phyloP scores from a whole-genome alignment of 495 filamentous ascomycete genomes.

The Xylaria acuta region DNA sequence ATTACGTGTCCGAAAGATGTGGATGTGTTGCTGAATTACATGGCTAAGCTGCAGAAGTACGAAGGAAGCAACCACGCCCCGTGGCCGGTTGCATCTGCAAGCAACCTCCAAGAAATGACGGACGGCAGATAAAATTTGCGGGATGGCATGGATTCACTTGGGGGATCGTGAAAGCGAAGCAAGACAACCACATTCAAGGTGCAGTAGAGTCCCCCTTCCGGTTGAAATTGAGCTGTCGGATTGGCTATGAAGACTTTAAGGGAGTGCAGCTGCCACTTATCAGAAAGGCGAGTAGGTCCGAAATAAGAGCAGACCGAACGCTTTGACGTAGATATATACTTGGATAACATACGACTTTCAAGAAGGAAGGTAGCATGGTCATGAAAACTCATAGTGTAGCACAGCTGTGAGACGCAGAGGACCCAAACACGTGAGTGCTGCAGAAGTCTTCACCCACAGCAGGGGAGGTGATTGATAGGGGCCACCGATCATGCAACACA shows the following conservation, averaged over 20 bases:
- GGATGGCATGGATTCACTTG: background rate
- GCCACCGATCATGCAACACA: conserved; percentile 19
- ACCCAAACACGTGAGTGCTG: background rate
- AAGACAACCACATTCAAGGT: background rate
- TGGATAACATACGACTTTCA: background rate
- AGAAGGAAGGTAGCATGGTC: background rate
- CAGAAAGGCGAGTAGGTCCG: background rate
- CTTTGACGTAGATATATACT: background rate
- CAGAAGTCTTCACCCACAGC: background rate
- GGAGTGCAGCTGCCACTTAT: background rate
- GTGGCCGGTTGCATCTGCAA: conserved; percentile 3
- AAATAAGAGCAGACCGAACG: background rate
- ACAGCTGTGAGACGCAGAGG: background rate
- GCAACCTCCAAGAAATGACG: background rate
- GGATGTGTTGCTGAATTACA: background rate
- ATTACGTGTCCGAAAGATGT: background rate
- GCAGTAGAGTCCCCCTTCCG: background rate
- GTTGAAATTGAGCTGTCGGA: background rate
- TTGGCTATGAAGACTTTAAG: background rate
- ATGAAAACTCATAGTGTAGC: background rate
- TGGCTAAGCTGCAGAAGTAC: background rate
- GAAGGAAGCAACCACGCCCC: too few species aligned
- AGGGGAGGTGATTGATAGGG: background rate
- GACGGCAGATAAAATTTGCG: background rate
- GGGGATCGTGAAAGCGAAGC: background rate